Evolutionary conservation across 352 stramenopile genomes (phyloP), one percentile per base, ranked within the genome.

Genomic region (Halophytophthora batemanensis): DNA sequence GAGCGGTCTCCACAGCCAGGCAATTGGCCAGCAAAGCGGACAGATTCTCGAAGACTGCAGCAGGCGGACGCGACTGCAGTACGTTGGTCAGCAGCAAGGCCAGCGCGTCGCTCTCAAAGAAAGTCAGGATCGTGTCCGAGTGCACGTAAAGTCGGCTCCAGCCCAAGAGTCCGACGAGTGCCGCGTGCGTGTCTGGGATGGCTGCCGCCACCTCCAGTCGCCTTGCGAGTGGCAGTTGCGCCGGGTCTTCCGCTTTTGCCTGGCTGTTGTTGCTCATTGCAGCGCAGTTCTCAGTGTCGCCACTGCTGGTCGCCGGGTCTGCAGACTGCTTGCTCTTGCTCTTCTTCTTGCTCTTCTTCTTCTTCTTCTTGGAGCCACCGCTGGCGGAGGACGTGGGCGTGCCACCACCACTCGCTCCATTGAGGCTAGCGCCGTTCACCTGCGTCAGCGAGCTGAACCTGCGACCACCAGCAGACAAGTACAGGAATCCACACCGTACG

Each of bases 91-190:
- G 47, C 34, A 93, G 61, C 40, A 87, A 50, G 29, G 66, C 52
- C 38, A 93, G 66, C 25, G 82, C 78, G 15, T 77, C 50, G 54
- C 77, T 78, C 50, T 90, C 69, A 62, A 93, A 89, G 52, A 91
- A 84, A 21, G 58, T 52, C 36, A 82, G 53, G 45, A 89, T 78
- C n/a, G 77, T 78, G 12, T 87, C 78, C 5, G 76, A 79, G 59
- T 80, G 61, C 17, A 78, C 38, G 51, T 73, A 83, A 34, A 90
- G 35, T 13, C 71, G 66, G 33, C 80, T 91, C 82, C 82, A 93
- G 13, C 77, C 78, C 3, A 91, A 45, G 7, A 93, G 67, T 1
- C 82, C 82, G 21, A 87, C 67, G 11, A 93, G 75, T 25, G 80
- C 82, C 10, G 78, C 77, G 41, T 91, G 80, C 31, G 83, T 64